Base-by-base conservation (phyloP, 2,329 filamentous ascomycete genomes). In the Cercospora brassicicola region DNA sequence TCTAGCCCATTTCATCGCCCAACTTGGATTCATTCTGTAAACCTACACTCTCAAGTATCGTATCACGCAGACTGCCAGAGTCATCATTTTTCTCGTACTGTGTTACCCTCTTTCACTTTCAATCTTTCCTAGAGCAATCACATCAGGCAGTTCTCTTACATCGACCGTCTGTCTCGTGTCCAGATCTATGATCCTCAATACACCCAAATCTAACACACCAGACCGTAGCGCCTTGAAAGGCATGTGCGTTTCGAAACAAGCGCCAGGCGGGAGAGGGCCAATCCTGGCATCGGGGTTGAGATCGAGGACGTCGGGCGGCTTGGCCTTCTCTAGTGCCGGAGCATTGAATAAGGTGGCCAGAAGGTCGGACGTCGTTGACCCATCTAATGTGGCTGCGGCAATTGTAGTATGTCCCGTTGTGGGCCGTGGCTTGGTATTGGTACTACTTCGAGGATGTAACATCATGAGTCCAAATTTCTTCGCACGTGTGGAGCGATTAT, bases 151-250 rank as follows among this genome's bases (percentile, higher is more conserved):
- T 69, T 94, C 90, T 68, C 87, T 85, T 64, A 94, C 88, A 78
- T 94, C 91, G 3, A 92, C 89, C 75, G 91, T 90, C 80, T 94
- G 91, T 75, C 92, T 89, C 36, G 87, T 91, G 23, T 83, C 87
- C 68, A 94, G 77, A 77, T 95, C 92, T 3, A 94, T 84, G 1
- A 94, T 87, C 60, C 91, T 83, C 20, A 94, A 83, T 2, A 89
- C 89, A 73, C 94, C 91, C 2, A 94, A 79, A n/a, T 85, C 84
- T 31, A 92, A 84, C 33, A 92, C 84, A 0, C 91, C 92, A 59
- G 86, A 83, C 63, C 79, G 80, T 62, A 93, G 80, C 3, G 91
- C 89, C 63, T 93, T 81, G 72, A 94, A 93, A 72, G 87, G 87
- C 72, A 94, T 78, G 77, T 92, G 90, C 0, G 88, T 88, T 42